A percentile compares a stretch with the other conserved stretches of the same genome.
Conservation (phyloP, 768 basidiomycete species). For the Mycena rosella region DNA sequence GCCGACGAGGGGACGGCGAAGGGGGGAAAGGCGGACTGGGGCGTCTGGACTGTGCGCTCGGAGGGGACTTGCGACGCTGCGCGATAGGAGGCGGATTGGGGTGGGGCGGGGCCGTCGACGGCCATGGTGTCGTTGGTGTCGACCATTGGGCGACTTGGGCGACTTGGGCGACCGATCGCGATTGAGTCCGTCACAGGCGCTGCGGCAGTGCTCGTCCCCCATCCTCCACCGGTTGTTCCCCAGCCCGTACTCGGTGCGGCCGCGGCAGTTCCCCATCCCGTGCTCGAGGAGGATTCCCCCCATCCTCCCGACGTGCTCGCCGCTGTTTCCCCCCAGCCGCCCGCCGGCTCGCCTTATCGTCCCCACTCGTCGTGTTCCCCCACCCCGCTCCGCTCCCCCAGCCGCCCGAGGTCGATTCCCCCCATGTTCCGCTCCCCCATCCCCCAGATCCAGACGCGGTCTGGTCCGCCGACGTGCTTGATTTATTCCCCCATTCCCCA, state of each 20-base stretch:
- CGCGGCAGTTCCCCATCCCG: too few species aligned
- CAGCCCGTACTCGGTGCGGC: too few species aligned
- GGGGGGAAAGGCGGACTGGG: conserved; percentile 23
- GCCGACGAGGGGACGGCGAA: conserved; percentile 16
- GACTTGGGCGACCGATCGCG: neutral
- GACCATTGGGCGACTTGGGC: conserved; percentile 14
- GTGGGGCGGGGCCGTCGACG: conserved; percentile 10
- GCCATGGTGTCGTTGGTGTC: conserved; percentile 4
- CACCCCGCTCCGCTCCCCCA: conserved; percentile 11
- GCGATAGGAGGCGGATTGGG: conserved; percentile 31
- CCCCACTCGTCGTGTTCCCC: neutral
- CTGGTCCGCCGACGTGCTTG: neutral
- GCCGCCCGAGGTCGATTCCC: neutral
- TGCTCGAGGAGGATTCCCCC: too few species aligned
- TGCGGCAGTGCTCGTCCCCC: neutral
- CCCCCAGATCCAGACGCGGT: neutral
- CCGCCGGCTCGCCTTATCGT: neutral
- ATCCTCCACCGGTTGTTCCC: neutral
- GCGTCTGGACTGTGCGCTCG: conserved; percentile 13
- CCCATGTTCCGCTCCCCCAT: conserved; percentile 1
- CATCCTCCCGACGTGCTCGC: neutral
- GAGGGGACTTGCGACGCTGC: conserved; percentile 23
- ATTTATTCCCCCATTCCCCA: neutral
- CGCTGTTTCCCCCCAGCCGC: neutral
- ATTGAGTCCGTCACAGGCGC: neutral